These are phyloP conservation scores for Epichloe uncinata DNA, from an alignment of 2,329 filamentous ascomycete genomes.

Conservation along the genomic window DNA sequence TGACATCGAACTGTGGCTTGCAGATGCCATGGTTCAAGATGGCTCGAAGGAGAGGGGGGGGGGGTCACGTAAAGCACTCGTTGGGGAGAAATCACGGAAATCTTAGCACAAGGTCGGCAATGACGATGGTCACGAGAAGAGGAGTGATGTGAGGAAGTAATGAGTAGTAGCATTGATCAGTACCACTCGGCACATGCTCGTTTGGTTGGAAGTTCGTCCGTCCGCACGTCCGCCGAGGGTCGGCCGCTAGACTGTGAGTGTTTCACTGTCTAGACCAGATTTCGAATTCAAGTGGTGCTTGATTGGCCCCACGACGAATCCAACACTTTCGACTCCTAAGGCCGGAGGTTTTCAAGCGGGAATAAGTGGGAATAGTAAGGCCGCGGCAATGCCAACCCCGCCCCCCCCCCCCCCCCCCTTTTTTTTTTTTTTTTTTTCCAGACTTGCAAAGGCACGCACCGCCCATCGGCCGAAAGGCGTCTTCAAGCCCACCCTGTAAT, in stretches of 20 bases:
- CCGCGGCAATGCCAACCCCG: not conserved
- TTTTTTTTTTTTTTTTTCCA: too few relatives aligned
- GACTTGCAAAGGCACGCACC: too few relatives aligned
- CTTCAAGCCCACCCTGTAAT: too few relatives aligned
- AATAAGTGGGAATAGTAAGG: constrained; percentile 1
- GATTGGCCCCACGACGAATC: too few relatives aligned
- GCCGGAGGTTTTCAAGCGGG: not conserved
- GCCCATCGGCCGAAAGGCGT: too few relatives aligned
- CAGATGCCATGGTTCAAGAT: not conserved
- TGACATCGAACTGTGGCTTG: not conserved
- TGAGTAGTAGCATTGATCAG: not conserved
- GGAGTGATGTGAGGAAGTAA: not conserved
- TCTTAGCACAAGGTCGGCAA: not conserved
- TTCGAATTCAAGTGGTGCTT: too few relatives aligned
- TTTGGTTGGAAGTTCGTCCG: not conserved
- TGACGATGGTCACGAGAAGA: not conserved
- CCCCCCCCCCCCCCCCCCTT: too few relatives aligned
- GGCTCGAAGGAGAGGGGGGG: too few relatives aligned
- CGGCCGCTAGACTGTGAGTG: not conserved
- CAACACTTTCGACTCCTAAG: not conserved
- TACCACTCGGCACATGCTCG: not conserved
- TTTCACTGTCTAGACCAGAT: too few relatives aligned
- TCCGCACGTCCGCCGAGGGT: not conserved
- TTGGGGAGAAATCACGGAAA: not conserved
- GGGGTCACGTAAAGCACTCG: not conserved